Conservation (phyloP, 768 basidiomycete species). For the Vishniacozyma victoriae region DNA sequence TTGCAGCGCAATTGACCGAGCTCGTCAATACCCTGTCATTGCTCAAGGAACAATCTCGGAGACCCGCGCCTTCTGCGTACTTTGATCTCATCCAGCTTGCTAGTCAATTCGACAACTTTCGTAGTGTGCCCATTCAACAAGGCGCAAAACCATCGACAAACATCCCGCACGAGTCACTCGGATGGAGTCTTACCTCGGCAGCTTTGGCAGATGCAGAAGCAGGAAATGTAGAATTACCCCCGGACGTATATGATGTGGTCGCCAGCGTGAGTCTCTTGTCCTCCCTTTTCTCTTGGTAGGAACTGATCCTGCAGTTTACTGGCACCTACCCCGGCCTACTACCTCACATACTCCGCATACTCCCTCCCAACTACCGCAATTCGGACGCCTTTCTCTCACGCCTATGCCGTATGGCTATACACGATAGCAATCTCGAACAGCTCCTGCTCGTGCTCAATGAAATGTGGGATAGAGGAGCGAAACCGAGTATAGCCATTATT, state of each 20-base stretch:
- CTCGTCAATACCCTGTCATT: too few relatives aligned
- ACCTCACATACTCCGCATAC: slow-evolving; percentile 56
- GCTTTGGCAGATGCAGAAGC: slow-evolving; percentile 27
- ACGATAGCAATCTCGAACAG: slow-evolving; percentile 62
- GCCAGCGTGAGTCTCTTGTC: slow-evolving; percentile 52
- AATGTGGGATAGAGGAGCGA: slow-evolving; percentile 55
- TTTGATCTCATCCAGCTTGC: slow-evolving; percentile 14
- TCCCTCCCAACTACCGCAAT: slow-evolving; percentile 53
- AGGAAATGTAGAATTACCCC: slow-evolving; percentile 24
- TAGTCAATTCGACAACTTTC: neutral
- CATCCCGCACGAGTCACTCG: too few relatives aligned
- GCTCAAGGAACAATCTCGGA: slow-evolving; percentile 9
- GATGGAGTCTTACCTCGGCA: neutral
- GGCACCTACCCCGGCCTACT: slow-evolving; percentile 32
- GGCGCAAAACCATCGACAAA: too few relatives aligned
- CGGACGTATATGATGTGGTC: slow-evolving; percentile 57
- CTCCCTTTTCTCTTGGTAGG: too few relatives aligned
- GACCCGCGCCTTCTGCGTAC: slow-evolving; percentile 21
- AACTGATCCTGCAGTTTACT: slow-evolving; percentile 40
- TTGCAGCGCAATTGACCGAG: too few relatives aligned
- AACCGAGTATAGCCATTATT: slow-evolving; percentile 53
- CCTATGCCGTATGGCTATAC: slow-evolving; percentile 51
- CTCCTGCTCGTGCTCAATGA: slow-evolving; percentile 59
- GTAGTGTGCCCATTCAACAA: neutral
- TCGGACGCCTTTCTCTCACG: slow-evolving; percentile 39